These are phyloP conservation scores for Coemansia javaensis DNA, from an alignment of 192 early-diverging fungal genomes.

Conservation along the genomic window DNA sequence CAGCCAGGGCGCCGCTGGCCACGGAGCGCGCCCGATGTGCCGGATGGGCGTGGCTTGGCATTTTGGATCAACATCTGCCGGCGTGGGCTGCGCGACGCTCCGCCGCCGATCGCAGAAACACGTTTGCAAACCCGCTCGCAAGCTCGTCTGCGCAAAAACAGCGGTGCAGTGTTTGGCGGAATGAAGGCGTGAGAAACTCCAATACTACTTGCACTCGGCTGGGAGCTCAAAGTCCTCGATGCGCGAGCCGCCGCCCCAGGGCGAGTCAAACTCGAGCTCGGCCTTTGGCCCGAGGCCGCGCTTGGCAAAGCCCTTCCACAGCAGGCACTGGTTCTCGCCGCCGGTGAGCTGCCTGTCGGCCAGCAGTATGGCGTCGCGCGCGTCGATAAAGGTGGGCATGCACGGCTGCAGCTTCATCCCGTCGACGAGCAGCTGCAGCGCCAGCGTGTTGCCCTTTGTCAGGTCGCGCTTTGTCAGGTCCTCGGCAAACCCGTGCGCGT, in stretches of 20 bases:
- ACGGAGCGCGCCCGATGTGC: too few species aligned
- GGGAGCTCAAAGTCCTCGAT: constrained; percentile 56
- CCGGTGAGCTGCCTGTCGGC: constrained; percentile 61
- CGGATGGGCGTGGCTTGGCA: too few species aligned
- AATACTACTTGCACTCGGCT: constrained; percentile 31
- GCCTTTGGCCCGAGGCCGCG: constrained; percentile 82
- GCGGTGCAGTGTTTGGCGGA: too few species aligned
- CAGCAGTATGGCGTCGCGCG: constrained; percentile 68
- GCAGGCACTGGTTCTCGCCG: constrained; percentile 64
- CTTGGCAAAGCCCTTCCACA: constrained; percentile 81
- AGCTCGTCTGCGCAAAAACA: too few species aligned
- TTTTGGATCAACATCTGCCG: too few species aligned
- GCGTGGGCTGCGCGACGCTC: too few species aligned
- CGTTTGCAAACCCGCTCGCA: too few species aligned
- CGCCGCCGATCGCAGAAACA: too few species aligned
- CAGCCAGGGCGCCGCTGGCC: too few species aligned
- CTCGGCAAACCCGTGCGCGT: constrained; percentile 30
- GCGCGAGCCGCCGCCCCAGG: constrained; percentile 57
- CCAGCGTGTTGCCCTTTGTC: constrained; percentile 64
- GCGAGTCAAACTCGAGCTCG: constrained; percentile 55
- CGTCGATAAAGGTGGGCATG: constrained; percentile 64
- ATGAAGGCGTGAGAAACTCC: too few species aligned
- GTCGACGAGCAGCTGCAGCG: constrained; percentile 66
- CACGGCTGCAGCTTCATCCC: constrained; percentile 77
- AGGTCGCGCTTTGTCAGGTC: constrained; percentile 28